Evolutionary conservation across 164 flowering plant genomes (phyloP).

Genomic region (Euptelea pleiosperma): DNA sequence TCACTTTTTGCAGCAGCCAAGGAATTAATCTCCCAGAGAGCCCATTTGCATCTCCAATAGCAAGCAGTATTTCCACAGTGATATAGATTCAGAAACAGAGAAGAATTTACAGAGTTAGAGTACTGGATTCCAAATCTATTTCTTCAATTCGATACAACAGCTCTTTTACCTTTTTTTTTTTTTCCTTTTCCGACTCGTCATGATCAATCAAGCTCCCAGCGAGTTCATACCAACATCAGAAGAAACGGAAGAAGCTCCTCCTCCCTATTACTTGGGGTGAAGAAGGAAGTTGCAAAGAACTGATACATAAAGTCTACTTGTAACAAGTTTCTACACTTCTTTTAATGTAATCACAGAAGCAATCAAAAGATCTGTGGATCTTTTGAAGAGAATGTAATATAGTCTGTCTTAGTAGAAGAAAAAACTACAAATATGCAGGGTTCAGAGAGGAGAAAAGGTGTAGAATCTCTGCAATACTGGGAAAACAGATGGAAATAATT

Average conservation of each 20-base stretch:
- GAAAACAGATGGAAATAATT: constrained; percentile 20
- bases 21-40: constrained; percentile 63
- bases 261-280: constrained; percentile 13
- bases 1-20: constrained; percentile 30
- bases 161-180: constrained; percentile 3
- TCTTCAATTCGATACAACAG: constrained; percentile 18
- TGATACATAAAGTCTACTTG: constrained; percentile 26
- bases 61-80: constrained; percentile 44
- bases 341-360: constrained; percentile 15
- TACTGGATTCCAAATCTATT: constrained; percentile 19
- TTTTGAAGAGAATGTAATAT: constrained; percentile 23
- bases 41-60: constrained; percentile 57
- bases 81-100: constrained; percentile 33
- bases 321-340: constrained; percentile 24
- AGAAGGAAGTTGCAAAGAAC: constrained; percentile 23
- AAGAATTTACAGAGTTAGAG: constrained; percentile 22
- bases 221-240: constrained; percentile 30
- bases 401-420: constrained; percentile 23
- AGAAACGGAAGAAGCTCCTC: constrained; percentile 13
- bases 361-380: constrained; percentile 14
- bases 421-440: constrained; percentile 24
- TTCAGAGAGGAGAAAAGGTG: constrained; percentile 16
- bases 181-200: constrained; percentile 4
- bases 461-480: constrained; percentile 32
- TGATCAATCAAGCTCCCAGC: constrained; percentile 6